Percentiles rank a stretch among this genome's conserved stretches.
Conservation (phyloP, 805 yeast genomes). For the Lachancea nothofagi region DNA sequence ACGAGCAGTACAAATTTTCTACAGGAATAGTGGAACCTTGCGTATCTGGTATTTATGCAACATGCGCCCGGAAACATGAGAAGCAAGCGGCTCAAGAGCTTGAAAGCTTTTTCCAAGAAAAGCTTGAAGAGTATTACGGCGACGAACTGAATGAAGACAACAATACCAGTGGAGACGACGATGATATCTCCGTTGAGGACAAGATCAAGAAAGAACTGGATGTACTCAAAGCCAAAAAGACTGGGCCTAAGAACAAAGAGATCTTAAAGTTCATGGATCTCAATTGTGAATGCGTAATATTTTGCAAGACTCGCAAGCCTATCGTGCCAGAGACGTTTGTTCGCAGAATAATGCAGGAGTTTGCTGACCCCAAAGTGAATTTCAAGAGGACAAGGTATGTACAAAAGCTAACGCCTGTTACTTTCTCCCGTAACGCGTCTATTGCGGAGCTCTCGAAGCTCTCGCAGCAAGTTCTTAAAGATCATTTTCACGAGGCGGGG, state of each 20-base stretch:
- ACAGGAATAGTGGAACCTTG: constrained; percentile 63
- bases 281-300: constrained; percentile 78
- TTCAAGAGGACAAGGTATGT: constrained; percentile 63
- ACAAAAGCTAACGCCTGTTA: constrained; percentile 76
- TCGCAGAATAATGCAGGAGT: constrained; percentile 54
- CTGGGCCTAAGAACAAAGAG: constrained; percentile 38
- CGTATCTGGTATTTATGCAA: constrained; percentile 81
- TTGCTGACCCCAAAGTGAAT: constrained; percentile 38
- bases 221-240: constrained; percentile 45
- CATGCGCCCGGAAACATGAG: constrained; percentile 81
- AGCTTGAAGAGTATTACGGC: constrained; percentile 42
- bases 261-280: constrained; percentile 55
- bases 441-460: constrained; percentile 60
- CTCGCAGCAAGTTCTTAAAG: constrained; percentile 53
- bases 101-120: constrained; percentile 50
- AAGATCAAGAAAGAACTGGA: constrained; percentile 66
- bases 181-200: constrained; percentile 59
- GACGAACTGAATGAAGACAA: constrained; percentile 27
- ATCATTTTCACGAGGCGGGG: constrained; percentile 56
- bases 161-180: constrained; percentile 18
- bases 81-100: constrained; percentile 71
- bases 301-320: constrained; percentile 75
- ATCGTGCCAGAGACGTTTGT: constrained; percentile 74
- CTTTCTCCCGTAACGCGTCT: constrained; percentile 66
- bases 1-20: constrained; percentile 15